Evolutionary conservation across 192 early-diverging fungal genomes (phyloP).

Genomic region (Coemansia sp.): DNA sequence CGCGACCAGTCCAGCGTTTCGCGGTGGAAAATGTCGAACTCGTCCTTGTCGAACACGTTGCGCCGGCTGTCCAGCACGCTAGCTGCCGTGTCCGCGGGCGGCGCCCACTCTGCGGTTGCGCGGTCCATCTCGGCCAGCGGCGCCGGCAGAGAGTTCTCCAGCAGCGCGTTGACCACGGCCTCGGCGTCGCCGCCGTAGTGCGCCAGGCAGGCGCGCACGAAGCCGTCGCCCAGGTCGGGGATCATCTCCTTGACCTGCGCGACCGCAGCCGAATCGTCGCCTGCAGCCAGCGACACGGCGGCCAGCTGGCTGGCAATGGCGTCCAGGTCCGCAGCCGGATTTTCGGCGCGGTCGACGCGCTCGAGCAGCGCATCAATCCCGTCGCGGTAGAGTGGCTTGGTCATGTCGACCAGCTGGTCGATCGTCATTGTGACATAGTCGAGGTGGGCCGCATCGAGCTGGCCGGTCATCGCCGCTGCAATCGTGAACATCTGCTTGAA

Average conservation of each 20-base stretch:
- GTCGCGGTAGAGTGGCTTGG: constrained; percentile 42
- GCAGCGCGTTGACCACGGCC: constrained; percentile 68
- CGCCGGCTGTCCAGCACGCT: constrained; percentile 56
- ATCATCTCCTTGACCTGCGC: constrained; percentile 84
- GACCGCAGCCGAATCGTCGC: constrained; percentile 46
- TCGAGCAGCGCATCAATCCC: constrained; percentile 6
- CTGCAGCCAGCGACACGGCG: constrained; percentile 1
- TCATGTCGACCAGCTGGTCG: constrained; percentile 64
- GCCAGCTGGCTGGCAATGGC: constrained; percentile 2
- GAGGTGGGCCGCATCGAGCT: constrained; percentile 55
- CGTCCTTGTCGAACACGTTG: constrained; percentile 91
- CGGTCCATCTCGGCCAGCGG: constrained; percentile 65
- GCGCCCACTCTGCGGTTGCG: constrained; percentile 19
- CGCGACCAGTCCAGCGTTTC: constrained; percentile 59
- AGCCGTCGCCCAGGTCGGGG: constrained; percentile 84
- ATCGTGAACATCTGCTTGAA: constrained; percentile 55
- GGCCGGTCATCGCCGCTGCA: constrained; percentile 9
- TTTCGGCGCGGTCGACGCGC: constrained; percentile 6
- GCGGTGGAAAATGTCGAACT: constrained; percentile 83
- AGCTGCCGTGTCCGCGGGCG: background rate
- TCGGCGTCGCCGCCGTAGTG: constrained; percentile 66
- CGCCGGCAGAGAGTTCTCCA: constrained; percentile 73
- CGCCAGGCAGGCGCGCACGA: constrained; percentile 81
- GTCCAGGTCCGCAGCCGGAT: background rate
- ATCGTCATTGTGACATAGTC: constrained; percentile 63